Evolutionary conservation across 1,284 basidiomycete species (phyloP).

Genomic region (Apiotrichum mycotoxinovorans): DNA sequence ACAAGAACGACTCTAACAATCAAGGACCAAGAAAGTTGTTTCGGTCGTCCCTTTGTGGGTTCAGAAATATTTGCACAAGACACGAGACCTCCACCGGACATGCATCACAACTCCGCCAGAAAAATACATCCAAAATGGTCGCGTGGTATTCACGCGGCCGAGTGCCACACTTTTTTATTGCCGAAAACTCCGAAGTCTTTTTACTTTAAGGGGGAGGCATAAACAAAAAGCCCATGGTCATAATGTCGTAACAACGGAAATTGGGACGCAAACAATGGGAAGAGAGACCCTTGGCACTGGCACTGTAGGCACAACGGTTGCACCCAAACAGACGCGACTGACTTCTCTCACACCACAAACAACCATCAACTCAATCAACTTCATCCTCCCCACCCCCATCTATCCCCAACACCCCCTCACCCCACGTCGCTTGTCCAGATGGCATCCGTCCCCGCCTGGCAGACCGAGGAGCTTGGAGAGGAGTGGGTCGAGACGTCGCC

Average conservation of each 20-base stretch:
- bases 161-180: neutral
- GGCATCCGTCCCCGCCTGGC: constrained; percentile 60
- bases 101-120: neutral
- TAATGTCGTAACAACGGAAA: neutral
- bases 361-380: neutral
- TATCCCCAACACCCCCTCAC: neutral
- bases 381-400: neutral
- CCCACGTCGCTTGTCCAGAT: constrained; percentile 17
- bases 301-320: no score
- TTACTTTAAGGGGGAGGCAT: neutral
- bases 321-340: neutral
- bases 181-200: no score
- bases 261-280: no score
- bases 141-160: neutral
- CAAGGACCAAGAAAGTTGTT: neutral
- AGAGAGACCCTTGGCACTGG: no score
- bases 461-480: constrained; percentile 70
- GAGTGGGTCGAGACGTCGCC: constrained; percentile 64
- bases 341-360: neutral
- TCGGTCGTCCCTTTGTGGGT: no score
- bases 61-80: constrained; percentile 13
- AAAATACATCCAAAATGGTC: neutral
- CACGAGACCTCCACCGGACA: constrained; percentile 4
- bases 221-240: neutral
- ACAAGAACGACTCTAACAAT: neutral